phyloP scores from a whole-genome alignment of 768 basidiomycete genomes.

The Podaxis rugospora region DNA sequence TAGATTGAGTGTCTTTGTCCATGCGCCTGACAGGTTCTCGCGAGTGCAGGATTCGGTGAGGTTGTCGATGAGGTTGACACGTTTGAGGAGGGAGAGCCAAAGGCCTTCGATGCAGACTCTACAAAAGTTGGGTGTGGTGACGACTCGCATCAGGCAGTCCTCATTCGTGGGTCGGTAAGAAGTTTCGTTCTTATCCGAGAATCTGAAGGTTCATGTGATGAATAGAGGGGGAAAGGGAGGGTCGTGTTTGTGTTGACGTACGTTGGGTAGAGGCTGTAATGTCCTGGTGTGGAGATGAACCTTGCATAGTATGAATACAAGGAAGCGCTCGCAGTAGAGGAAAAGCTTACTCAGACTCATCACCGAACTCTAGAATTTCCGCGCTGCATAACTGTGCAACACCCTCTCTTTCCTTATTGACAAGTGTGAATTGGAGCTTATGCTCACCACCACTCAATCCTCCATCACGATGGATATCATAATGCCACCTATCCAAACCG shows the following conservation, averaged over 20 bases:
- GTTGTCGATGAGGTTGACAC: conserved; percentile 59
- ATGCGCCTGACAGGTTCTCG: conserved; percentile 2
- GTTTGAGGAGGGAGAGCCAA: conserved; percentile 60
- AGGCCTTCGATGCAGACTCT: conserved; percentile 69
- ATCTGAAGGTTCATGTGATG: conserved; percentile 33
- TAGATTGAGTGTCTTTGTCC: conserved; percentile 36
- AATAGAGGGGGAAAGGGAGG: background rate
- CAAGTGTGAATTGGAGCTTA: conserved; percentile 52
- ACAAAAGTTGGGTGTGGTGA: conserved; percentile 70
- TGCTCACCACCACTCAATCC: conserved; percentile 49
- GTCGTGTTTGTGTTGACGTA: conserved; percentile 27
- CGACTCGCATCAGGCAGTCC: conserved; percentile 77
- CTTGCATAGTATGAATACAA: conserved; percentile 26
- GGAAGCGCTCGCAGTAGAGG: background rate
- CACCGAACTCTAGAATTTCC: conserved; percentile 71
- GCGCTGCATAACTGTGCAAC: conserved; percentile 72
- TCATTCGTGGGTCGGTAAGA: conserved; percentile 81
- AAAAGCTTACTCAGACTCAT: conserved; percentile 44
- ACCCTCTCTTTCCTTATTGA: conserved; percentile 42
- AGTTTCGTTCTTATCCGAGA: conserved; percentile 57
- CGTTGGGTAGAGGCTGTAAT: conserved; percentile 75
- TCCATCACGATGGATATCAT: conserved; percentile 46
- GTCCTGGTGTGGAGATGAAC: conserved; percentile 52
- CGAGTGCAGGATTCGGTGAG: conserved; percentile 34
- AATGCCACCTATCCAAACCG: conserved; percentile 73